Evolutionary conservation across 768 basidiomycete species (phyloP).

Genomic region (Gyrodon lividus): DNA sequence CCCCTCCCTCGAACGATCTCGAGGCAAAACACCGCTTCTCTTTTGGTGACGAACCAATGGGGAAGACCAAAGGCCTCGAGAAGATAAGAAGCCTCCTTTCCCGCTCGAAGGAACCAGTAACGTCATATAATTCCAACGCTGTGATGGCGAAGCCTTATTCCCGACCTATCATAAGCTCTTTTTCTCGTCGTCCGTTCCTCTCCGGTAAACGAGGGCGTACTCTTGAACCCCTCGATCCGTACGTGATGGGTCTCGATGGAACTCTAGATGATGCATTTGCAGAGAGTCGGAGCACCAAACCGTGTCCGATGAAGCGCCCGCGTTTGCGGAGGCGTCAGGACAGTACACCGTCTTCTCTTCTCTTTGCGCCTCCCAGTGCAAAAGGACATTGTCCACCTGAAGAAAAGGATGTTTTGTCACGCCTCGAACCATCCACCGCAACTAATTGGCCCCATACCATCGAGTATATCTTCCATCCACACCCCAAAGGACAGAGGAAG

Average conservation of each 20-base stretch:
- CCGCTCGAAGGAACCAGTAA: neutral
- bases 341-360: conserved; percentile 24
- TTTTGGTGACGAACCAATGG: neutral
- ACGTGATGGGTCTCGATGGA: neutral
- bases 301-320: conserved; percentile 6
- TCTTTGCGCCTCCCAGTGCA: conserved; percentile 14
- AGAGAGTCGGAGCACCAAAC: neutral
- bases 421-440: neutral
- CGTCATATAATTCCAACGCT: neutral
- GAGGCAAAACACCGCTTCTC: neutral
- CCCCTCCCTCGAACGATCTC: neutral
- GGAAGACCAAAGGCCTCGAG: neutral
- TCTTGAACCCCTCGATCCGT: neutral
- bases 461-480: neutral
- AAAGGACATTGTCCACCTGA: neutral
- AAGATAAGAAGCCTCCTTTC: neutral
- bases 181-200: neutral
- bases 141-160: neutral
- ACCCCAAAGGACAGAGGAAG: neutral
- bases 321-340: conserved; percentile 7
- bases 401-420: conserved; percentile 2
- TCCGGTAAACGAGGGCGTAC: conserved; percentile 20
- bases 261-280: neutral
- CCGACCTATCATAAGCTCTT: neutral
- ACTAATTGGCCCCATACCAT: neutral